These are phyloP conservation scores for Puccinia hordei DNA, from an alignment of 1,284 basidiomycete genomes.

Conservation along the genomic window DNA sequence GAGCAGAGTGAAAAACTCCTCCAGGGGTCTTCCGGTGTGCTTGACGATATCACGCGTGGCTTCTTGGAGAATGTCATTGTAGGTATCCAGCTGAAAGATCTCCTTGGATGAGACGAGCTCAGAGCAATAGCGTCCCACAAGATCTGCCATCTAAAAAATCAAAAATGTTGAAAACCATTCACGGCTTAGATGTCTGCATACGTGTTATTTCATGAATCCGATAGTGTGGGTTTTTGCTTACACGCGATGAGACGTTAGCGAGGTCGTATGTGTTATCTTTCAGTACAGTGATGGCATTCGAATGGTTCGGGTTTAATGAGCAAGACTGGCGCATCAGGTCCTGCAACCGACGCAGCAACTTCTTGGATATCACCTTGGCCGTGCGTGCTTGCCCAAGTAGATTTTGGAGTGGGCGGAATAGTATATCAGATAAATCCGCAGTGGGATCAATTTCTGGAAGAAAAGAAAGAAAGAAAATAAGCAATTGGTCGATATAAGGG, in stretches of 20 bases:
- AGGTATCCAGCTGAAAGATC: conserved; percentile 72
- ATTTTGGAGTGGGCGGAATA: conserved; percentile 78
- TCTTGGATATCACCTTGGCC: conserved; percentile 72
- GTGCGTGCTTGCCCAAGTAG: conserved; percentile 77
- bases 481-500: background rate
- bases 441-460: conserved; percentile 63
- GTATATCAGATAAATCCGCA: conserved; percentile 70
- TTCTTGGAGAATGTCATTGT: conserved; percentile 73
- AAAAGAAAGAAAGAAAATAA: background rate
- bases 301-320: conserved; percentile 43
- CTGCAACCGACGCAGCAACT: conserved; percentile 78
- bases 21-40: conserved; percentile 66
- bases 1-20: conserved; percentile 72
- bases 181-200: background rate
- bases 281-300: conserved; percentile 48
- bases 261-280: conserved; percentile 50
- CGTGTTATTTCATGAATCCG: background rate
- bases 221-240: background rate
- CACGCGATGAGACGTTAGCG: conserved; percentile 42
- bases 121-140: conserved; percentile 75
- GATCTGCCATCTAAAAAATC: conserved; percentile 72
- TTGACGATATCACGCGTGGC: conserved; percentile 72
- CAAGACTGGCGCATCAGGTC: conserved; percentile 72
- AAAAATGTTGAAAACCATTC: background rate
- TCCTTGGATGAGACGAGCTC: conserved; percentile 74